A percentile compares a stretch with the other conserved stretches of the same genome.
Evolutionary conservation across 2,329 filamentous ascomycete species (phyloP).

Genomic region (Phyllosticta paracitricarpa): DNA sequence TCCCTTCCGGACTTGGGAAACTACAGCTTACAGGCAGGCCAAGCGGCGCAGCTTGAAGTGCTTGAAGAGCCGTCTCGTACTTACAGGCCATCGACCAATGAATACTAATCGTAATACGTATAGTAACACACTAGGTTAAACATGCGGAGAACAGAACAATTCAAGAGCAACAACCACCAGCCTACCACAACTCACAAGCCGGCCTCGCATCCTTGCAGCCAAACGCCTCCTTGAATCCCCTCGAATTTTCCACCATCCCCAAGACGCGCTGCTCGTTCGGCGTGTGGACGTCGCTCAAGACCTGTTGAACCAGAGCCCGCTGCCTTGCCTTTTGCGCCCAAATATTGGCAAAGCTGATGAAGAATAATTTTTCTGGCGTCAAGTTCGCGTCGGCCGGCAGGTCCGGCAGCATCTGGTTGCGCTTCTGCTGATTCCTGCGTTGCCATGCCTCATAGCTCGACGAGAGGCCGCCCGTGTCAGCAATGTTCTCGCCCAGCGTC

Average conservation of each 20-base stretch:
- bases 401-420: slow-evolving; percentile 25
- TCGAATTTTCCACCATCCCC: slow-evolving; percentile 57
- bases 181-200: slow-evolving; percentile 60
- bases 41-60: too few species aligned
- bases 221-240: slow-evolving; percentile 58
- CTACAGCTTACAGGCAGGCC: too few species aligned
- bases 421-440: slow-evolving; percentile 42
- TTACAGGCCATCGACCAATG: too few species aligned
- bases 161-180: neutral
- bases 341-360: slow-evolving; percentile 52
- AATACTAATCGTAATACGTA: too few species aligned
- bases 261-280: slow-evolving; percentile 49
- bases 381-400: slow-evolving; percentile 31
- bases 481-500: slow-evolving; percentile 62
- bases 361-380: slow-evolving; percentile 60
- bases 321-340: slow-evolving; percentile 58
- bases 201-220: slow-evolving; percentile 55
- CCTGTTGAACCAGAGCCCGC: slow-evolving; percentile 45
- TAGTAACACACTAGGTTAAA: too few species aligned
- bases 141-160: neutral
- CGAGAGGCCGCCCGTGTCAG: slow-evolving; percentile 57
- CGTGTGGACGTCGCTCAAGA: slow-evolving; percentile 57
- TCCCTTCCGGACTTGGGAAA: too few species aligned
- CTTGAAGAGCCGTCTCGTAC: too few species aligned
- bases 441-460: slow-evolving; percentile 58